Conservation (phyloP, 2,329 filamentous ascomycete genomes). For the Sarocladium kiliense region DNA sequence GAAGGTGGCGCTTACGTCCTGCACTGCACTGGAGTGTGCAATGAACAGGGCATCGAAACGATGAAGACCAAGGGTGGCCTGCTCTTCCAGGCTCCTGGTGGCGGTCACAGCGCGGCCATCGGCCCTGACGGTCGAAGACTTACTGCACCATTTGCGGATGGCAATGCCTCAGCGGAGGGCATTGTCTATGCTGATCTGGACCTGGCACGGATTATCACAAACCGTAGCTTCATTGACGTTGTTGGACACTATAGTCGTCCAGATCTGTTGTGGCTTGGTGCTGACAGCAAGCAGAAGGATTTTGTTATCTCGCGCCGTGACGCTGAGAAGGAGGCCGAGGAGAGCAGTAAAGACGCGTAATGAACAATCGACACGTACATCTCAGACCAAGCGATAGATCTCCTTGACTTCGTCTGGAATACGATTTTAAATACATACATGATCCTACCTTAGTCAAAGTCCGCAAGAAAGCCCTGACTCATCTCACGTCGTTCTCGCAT, state of each 20-base stretch:
- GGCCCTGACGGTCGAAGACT: conserved; percentile 18
- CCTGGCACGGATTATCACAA: conserved; percentile 33
- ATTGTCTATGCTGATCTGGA: conserved; percentile 47
- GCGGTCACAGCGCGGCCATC: conserved; percentile 17
- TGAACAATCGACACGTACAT: too few species aligned
- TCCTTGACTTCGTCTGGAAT: too few species aligned
- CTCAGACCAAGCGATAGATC: too few species aligned
- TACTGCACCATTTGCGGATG: conserved; percentile 13
- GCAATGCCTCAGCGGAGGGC: conserved; percentile 36
- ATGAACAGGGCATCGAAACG: conserved; percentile 32
- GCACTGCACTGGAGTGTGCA: conserved; percentile 25
- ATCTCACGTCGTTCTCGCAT: too few species aligned
- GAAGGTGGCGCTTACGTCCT: conserved; percentile 52
- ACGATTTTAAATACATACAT: too few species aligned
- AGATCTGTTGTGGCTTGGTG: conserved; percentile 32
- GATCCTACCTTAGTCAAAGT: too few species aligned
- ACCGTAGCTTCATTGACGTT: conserved; percentile 34
- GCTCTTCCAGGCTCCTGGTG: conserved; percentile 15
- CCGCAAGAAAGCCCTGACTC: too few species aligned
- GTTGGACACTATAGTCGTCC: conserved; percentile 29
- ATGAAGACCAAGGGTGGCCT: conserved; percentile 35
- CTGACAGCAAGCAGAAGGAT: conserved; percentile 16
- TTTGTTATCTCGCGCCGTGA: conserved; percentile 12
- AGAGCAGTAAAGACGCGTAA: too few species aligned
- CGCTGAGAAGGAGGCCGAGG: too few species aligned